Percentiles rank a stretch among this genome's conserved stretches.
phyloP scores from a whole-genome alignment of 2,329 filamentous ascomycete species.

The Scedosporium minutisporum region DNA sequence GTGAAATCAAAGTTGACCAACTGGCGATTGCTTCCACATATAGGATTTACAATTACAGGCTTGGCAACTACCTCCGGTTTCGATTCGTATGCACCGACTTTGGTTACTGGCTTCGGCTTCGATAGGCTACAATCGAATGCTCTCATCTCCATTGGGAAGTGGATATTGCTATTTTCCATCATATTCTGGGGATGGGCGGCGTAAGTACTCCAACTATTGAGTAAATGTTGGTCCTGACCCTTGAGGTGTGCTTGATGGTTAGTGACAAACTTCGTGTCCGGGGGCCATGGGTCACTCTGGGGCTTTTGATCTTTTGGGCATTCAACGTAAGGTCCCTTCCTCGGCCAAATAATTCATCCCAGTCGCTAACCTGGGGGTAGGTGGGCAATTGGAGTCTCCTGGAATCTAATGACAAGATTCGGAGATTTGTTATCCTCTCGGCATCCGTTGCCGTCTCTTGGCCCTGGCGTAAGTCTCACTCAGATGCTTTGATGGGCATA shows the following conservation, averaged over 20 bases:
- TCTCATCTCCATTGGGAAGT: slow-evolving; percentile 24
- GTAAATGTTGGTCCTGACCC: too few relatives aligned
- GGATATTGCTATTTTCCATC: slow-evolving; percentile 23
- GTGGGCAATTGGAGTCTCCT: slow-evolving; percentile 19
- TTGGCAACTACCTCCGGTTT: slow-evolving; percentile 19
- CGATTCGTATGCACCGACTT: slow-evolving; percentile 19
- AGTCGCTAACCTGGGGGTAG: not conserved
- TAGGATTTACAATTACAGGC: slow-evolving; percentile 19
- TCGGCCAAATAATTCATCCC: too few relatives aligned
- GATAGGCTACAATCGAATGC: slow-evolving; percentile 22
- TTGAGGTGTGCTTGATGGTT: not conserved
- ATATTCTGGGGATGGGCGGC: slow-evolving; percentile 21
- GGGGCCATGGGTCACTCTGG: too few relatives aligned
- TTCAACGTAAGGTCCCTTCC: slow-evolving; percentile 6
- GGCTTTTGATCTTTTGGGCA: slow-evolving; percentile 14
- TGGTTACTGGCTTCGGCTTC: slow-evolving; percentile 25
- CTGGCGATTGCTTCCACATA: slow-evolving; percentile 25
- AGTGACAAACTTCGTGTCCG: slow-evolving; percentile 10
- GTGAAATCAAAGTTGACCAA: slow-evolving; percentile 20
- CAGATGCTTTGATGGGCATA: not conserved
- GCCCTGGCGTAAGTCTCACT: slow-evolving; percentile 19
- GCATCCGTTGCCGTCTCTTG: slow-evolving; percentile 16
- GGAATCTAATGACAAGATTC: slow-evolving; percentile 14
- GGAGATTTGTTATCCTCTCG: slow-evolving; percentile 19
- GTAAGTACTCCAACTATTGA: slow-evolving; percentile 5